Percentiles rank a stretch among this genome's conserved stretches.
phyloP scores from a whole-genome alignment of 2,329 filamentous ascomycete species.

The Aspergillus sp. region DNA sequence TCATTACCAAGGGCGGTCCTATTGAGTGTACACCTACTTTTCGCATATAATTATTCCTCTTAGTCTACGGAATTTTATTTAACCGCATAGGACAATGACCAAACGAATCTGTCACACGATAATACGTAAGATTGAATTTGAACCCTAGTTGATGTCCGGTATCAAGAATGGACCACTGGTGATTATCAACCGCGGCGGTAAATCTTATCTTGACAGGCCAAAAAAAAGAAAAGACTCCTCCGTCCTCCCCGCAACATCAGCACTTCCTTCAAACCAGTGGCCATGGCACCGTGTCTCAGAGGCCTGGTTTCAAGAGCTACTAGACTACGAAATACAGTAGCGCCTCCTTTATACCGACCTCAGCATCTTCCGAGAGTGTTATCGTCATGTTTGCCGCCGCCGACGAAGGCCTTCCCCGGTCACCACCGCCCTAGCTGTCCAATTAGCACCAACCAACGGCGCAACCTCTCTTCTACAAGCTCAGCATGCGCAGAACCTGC shows the following conservation, averaged over 20 bases:
- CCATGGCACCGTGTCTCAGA: conserved; percentile 21
- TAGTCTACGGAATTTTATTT: no score
- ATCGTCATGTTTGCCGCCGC: conserved; percentile 3
- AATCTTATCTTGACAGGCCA: no score
- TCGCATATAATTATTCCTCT: no score
- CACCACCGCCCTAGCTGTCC: not conserved
- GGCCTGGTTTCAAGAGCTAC: conserved; percentile 14
- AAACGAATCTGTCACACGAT: no score
- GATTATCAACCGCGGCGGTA: not conserved
- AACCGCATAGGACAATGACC: no score
- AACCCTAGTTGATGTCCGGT: no score
- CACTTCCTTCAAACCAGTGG: not conserved
- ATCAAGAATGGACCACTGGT: not conserved
- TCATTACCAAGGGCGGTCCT: no score
- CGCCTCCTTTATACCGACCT: not conserved
- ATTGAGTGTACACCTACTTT: no score
- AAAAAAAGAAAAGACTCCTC: not conserved
- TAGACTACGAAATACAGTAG: conserved; percentile 1
- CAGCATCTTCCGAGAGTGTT: not conserved
- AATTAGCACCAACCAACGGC: conserved; percentile 5
- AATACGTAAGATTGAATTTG: no score
- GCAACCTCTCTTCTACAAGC: conserved; percentile 13
- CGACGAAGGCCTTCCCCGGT: not conserved
- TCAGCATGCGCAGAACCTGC: conserved; percentile 5
- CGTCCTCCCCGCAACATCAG: not conserved